Base-by-base conservation (phyloP, 2,329 filamentous ascomycete species). In the Fusarium duplospermum region DNA sequence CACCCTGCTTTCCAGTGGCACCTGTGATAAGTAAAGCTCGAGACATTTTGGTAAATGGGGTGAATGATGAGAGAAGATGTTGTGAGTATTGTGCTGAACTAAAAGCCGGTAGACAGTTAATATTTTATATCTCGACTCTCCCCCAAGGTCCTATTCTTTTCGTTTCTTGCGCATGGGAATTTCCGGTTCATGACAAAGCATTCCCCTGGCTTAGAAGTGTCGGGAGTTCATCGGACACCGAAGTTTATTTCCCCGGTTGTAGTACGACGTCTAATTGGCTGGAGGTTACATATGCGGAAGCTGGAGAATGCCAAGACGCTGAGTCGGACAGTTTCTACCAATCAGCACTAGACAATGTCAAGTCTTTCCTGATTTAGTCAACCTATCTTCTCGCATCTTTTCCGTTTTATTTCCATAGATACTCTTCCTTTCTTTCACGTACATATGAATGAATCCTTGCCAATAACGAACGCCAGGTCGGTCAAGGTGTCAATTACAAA, bases 1-100 rank as follows among this genome's bases (percentile, higher is more conserved):
- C 78, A 31, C 82, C 82, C 61, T 84, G 82, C 45, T 83, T 83
- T 64, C 82, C 82, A 3, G 82, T 84, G 29, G 82, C 82, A 18
- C 82, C 82, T 3, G 76, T 79, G 31, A 84, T 73, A 18, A 84
- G 75, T 24, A 83, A 67, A 57, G 81, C 69, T 20, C 77, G 77
- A 40, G 64, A 63, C 62, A 71, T 69, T 29, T 4, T 35, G 22
- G 42, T 6, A 13, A 47, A 47, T 3, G 14, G 14, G 14, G 22
- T 24, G 22, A 24, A 8, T 24, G 22, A 47, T 24, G 3, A 24
- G 14, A 45, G 20, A 10, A 18, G 14, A 47, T 24, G 14, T 24
- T 47, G 4, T 24, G 13, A 24, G 2, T 10, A 16, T 24, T 47
- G 7, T 5, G 22, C 20, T 4, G 8, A 24, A 18, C 4, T 5